Percentiles rank a stretch among this genome's conserved stretches.
phyloP scores from a whole-genome alignment of 192 early-diverging fungal species.

The Podila minutissima region DNA sequence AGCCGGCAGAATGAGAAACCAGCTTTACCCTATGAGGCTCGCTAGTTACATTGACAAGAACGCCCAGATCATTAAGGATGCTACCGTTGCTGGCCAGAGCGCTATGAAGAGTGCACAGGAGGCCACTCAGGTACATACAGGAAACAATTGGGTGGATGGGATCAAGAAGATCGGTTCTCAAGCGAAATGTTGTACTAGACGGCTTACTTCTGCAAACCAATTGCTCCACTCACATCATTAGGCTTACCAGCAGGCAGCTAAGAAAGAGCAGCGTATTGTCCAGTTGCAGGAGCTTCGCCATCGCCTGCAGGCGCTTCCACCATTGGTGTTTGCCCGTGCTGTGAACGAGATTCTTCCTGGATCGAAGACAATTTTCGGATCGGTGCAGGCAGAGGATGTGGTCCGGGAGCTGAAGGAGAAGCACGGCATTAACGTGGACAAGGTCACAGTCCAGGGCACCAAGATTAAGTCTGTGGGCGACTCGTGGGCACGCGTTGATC shows the following conservation, averaged over 20 bases:
- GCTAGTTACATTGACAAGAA: conserved; percentile 43
- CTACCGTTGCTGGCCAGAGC: conserved; percentile 24
- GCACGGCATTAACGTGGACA: conserved; percentile 33
- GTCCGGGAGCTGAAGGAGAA: conserved; percentile 48
- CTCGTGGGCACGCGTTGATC: conserved; percentile 48
- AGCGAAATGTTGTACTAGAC: background rate
- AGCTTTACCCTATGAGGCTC: conserved; percentile 40
- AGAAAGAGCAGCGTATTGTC: conserved; percentile 47
- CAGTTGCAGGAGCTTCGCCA: conserved; percentile 45
- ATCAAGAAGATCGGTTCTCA: background rate
- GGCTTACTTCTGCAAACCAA: background rate
- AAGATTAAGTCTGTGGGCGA: conserved; percentile 50
- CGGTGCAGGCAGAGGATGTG: conserved; percentile 51
- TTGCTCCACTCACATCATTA: background rate
- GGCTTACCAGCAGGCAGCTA: conserved; percentile 32
- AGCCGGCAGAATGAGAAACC: conserved; percentile 52
- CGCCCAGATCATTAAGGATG: conserved; percentile 24
- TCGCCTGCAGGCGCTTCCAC: conserved; percentile 26
- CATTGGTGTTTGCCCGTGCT: conserved; percentile 41
- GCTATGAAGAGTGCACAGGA: conserved; percentile 34
- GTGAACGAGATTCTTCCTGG: conserved; percentile 49
- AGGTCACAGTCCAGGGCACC: conserved; percentile 40
- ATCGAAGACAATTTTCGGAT: conserved; percentile 50
- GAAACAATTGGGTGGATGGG: too few species aligned
- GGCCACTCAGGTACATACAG: conserved; percentile 19